phyloP scores from a whole-genome alignment of 441 rosid species.

The Flueggea neowawraea region DNA sequence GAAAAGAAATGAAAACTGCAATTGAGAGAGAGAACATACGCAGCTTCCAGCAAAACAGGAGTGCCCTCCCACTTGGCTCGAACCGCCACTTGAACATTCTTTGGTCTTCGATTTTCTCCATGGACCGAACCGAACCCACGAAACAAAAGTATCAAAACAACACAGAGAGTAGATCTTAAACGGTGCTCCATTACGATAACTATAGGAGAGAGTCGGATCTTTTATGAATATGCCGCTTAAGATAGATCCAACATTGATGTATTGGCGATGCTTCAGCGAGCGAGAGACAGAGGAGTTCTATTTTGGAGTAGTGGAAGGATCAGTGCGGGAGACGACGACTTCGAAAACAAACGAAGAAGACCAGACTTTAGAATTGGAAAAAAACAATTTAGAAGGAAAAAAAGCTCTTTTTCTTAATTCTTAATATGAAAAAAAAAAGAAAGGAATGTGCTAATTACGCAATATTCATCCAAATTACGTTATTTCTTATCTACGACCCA shows the following conservation, averaged over 20 bases:
- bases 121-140: slow-evolving; percentile 36
- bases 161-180: slow-evolving; percentile 58
- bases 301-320: too few species aligned
- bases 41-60: slow-evolving; percentile 95
- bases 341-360: too few species aligned
- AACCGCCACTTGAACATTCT: slow-evolving; percentile 92
- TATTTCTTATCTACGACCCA: too few species aligned
- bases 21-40: slow-evolving; percentile 31
- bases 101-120: slow-evolving; percentile 73
- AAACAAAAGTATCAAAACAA: slow-evolving; percentile 35
- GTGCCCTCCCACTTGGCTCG: slow-evolving; percentile 97
- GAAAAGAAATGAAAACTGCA: neutral
- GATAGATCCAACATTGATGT: slow-evolving; percentile 32
- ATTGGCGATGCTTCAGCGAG: neutral
- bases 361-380: too few species aligned
- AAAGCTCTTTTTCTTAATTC: too few species aligned
- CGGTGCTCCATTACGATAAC: slow-evolving; percentile 39
- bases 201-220: neutral
- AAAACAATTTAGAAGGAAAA: too few species aligned
- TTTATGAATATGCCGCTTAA: neutral
- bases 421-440: too few species aligned
- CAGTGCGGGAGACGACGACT: too few species aligned
- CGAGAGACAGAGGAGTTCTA: neutral
- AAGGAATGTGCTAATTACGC: too few species aligned
- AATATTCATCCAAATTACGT: too few species aligned